Evolutionary conservation across 208 protist species (phyloP), one percentile per base, ranked within the genome.

Genomic region (Porcisia deanei): DNA sequence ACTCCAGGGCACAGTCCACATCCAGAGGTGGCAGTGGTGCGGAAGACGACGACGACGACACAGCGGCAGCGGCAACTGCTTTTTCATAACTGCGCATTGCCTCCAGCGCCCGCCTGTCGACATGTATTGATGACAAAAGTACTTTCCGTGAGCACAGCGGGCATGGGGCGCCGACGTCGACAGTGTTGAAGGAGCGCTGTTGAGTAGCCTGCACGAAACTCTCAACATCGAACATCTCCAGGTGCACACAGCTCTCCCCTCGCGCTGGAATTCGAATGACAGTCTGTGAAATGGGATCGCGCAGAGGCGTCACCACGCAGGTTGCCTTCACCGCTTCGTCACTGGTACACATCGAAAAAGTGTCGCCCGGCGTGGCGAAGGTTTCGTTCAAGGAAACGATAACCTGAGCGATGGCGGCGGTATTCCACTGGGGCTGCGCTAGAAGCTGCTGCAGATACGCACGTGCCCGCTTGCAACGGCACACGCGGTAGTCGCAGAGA

Each of bases 171-270:
- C 83, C 79, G 18, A 78, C 80, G 55, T 78, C 75, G 64, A 75
- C 80, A 20, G 63, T 68, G 65, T 45, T 49, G 14, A 76, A 68
- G 39, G 71, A 73, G 53, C 54, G 73, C 70, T 85, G 84, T 69
- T 91, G 83, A 16, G 77, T 85, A 8, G 82, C 73, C 55, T 79
- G 84, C 20, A 97, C 86, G 78, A 95, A 94, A 37, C 78, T 84
- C 43, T 66, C 73, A n/a, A 92, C 55, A 59, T 97, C 93, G 77
- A 97, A 97, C n/a, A 93, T 47, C 67, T 93, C 89, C 41, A 88
- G 41, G 78, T 97, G 93, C 45, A 72, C 76, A 55, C 93, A 97
- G 41, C 30, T 54, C 30, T 74, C 55, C 18, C 93, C 90, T 20
- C 93, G 84, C 7, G 79, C 85, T 3, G 93, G 93, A 22, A 84